Percentiles rank a stretch among this genome's conserved stretches.
phyloP scores from a whole-genome alignment of 2,329 filamentous ascomycete species.

The Coniochaeta hoffmannii region DNA sequence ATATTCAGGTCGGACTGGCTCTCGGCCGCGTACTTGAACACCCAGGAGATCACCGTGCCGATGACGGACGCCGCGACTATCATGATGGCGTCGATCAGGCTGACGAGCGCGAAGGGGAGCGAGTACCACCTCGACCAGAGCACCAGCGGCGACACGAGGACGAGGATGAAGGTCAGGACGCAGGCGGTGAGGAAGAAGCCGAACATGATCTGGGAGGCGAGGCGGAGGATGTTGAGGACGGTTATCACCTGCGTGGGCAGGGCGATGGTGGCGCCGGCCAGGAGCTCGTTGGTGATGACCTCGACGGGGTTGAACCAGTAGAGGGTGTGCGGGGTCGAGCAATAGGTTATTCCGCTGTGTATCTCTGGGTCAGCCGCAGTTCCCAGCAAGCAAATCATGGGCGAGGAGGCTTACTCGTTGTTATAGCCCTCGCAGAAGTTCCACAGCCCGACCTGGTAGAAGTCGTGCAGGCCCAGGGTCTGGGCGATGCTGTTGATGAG shows the following conservation, averaged over 20 bases:
- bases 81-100: constrained; percentile 59
- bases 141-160: constrained; percentile 56
- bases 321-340: constrained; percentile 59
- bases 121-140: constrained; percentile 50
- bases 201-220: constrained; percentile 82
- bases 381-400: neutral
- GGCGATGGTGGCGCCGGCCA: constrained; percentile 75
- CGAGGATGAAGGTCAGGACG: constrained; percentile 63
- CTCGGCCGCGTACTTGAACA: constrained; percentile 71
- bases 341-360: constrained; percentile 64
- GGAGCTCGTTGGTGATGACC: constrained; percentile 71
- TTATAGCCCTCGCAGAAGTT: constrained; percentile 84
- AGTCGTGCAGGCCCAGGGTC: constrained; percentile 82
- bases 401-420: constrained; percentile 37
- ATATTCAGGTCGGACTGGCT: constrained; percentile 71
- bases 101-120: constrained; percentile 60
- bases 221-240: constrained; percentile 65
- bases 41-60: constrained; percentile 75
- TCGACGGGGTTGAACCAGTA: constrained; percentile 92
- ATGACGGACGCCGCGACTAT: constrained; percentile 65
- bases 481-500: constrained; percentile 85
- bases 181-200: constrained; percentile 71
- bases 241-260: constrained; percentile 67
- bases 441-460: constrained; percentile 91
- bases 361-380: constrained; percentile 18